Percentiles rank a stretch among this genome's conserved stretches.
phyloP scores from a whole-genome alignment of 2,329 filamentous ascomycete genomes.

The Penicillium sclerotiorum region DNA sequence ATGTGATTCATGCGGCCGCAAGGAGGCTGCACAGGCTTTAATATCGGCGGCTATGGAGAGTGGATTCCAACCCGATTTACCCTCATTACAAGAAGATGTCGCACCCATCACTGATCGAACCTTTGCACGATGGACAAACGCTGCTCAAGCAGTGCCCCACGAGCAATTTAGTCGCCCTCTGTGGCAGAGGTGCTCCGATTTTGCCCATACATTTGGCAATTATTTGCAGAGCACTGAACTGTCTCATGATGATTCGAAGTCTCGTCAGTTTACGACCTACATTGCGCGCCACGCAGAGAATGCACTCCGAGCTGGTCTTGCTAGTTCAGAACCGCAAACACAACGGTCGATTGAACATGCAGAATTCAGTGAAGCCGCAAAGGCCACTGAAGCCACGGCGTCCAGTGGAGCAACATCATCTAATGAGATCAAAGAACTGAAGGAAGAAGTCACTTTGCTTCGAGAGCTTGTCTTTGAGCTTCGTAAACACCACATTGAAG shows the following conservation, averaged over 20 bases:
- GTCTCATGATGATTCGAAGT: conserved; percentile 15
- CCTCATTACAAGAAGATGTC: conserved; percentile 32
- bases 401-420: too few relatives aligned
- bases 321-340: conserved; percentile 11
- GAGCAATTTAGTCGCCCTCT: conserved; percentile 22
- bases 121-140: conserved; percentile 33
- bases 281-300: conserved; percentile 28
- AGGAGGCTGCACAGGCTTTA: conserved; percentile 33
- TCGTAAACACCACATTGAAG: conserved; percentile 22
- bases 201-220: conserved; percentile 33
- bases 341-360: too few relatives aligned
- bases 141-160: conserved; percentile 21
- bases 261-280: conserved; percentile 23
- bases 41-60: conserved; percentile 40
- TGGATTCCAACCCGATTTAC: conserved; percentile 35
- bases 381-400: too few relatives aligned
- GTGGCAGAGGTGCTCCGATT: conserved; percentile 38
- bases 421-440: conserved; percentile 29
- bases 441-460: conserved; percentile 33
- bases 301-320: conserved; percentile 26
- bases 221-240: conserved; percentile 27
- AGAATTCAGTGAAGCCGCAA: too few relatives aligned
- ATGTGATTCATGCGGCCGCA: conserved; percentile 38
- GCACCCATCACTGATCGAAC: conserved; percentile 24
- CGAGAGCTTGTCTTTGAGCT: conserved; percentile 33